A percentile compares a stretch with the other conserved stretches of the same genome.
phyloP scores from a whole-genome alignment of 352 stramenopile species.

The Pythium rhizo-oryzae region DNA sequence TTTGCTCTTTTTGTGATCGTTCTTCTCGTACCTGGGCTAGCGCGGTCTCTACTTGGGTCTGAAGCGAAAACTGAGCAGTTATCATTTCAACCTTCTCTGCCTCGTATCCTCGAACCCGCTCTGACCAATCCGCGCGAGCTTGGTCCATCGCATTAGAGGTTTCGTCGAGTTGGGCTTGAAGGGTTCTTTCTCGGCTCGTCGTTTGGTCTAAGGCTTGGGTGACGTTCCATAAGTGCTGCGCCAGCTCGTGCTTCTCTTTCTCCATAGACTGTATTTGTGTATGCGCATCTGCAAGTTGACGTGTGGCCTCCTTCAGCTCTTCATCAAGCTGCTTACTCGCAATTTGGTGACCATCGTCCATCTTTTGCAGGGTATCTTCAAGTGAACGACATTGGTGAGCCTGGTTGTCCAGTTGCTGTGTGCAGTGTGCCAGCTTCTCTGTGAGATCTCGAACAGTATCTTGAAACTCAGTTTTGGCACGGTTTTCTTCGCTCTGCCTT shows the following conservation, averaged over 20 bases:
- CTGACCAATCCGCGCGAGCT: slow-evolving; percentile 28
- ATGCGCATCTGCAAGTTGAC: slow-evolving; percentile 7
- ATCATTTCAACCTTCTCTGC: slow-evolving; percentile 46
- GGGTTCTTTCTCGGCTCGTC: slow-evolving; percentile 35
- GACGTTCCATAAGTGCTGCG: slow-evolving; percentile 61
- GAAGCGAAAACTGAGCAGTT: slow-evolving; percentile 33
- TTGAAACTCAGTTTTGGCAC: slow-evolving; percentile 45
- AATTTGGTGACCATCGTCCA: slow-evolving; percentile 23
- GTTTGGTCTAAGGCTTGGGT: slow-evolving; percentile 49
- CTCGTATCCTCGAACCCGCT: slow-evolving; percentile 49
- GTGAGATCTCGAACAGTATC: slow-evolving; percentile 31
- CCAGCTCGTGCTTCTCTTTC: slow-evolving; percentile 60
- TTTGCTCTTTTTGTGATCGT: slow-evolving; percentile 63
- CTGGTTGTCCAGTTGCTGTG: slow-evolving; percentile 34
- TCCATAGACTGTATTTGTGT: slow-evolving; percentile 24
- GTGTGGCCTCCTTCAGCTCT: not conserved
- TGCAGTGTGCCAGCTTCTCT: slow-evolving; percentile 35
- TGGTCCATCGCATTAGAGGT: slow-evolving; percentile 35
- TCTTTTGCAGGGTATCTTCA: slow-evolving; percentile 31
- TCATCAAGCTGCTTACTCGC: slow-evolving; percentile 27
- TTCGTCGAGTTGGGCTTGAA: slow-evolving; percentile 27
- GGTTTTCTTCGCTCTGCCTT: slow-evolving; percentile 38
- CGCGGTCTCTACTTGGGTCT: slow-evolving; percentile 41
- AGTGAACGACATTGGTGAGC: slow-evolving; percentile 10
- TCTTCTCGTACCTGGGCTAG: slow-evolving; percentile 41